Percentiles rank a stretch among this genome's conserved stretches.
These are phyloP conservation scores for Amborella trichopoda DNA, from an alignment of 164 flowering plant species.

Conservation along the genomic window DNA sequence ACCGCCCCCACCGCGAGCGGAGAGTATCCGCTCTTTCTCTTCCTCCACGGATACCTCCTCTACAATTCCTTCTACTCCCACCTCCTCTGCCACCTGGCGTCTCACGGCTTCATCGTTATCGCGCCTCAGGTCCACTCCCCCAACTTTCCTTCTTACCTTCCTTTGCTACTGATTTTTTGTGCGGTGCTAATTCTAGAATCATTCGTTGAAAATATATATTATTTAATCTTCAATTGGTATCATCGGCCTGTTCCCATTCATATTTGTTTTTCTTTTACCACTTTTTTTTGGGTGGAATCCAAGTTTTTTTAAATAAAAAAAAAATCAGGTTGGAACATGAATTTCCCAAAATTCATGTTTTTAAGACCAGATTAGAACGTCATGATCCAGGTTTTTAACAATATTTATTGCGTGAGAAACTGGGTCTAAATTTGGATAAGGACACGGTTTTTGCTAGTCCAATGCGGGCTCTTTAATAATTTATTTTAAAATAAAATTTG, in stretches of 20 bases:
- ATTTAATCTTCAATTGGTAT: neutral
- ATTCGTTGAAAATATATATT: neutral
- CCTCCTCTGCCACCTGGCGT: slow-evolving; percentile 67
- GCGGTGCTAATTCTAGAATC: neutral
- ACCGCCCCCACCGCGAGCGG: slow-evolving; percentile 36
- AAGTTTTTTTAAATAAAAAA: neutral
- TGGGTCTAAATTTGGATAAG: no score
- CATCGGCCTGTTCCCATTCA: neutral
- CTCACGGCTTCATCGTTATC: slow-evolving; percentile 85
- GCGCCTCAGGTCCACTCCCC: slow-evolving; percentile 71
- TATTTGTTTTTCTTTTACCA: neutral
- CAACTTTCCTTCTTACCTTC: neutral
- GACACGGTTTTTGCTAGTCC: no score
- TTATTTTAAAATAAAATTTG: no score
- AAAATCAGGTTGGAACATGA: no score
- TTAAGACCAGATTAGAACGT: no score
- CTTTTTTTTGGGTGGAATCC: neutral
- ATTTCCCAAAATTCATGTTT: no score
- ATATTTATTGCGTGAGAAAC: no score
- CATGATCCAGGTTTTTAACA: no score
- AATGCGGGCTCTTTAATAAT: no score
- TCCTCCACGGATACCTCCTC: slow-evolving; percentile 77
- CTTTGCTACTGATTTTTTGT: neutral
- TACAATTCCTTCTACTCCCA: slow-evolving; percentile 74
- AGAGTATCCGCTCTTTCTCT: slow-evolving; percentile 44